Evolutionary conservation across 345 rosid genomes (phyloP).

Genomic region (Bruguiera gymnorhiza): DNA sequence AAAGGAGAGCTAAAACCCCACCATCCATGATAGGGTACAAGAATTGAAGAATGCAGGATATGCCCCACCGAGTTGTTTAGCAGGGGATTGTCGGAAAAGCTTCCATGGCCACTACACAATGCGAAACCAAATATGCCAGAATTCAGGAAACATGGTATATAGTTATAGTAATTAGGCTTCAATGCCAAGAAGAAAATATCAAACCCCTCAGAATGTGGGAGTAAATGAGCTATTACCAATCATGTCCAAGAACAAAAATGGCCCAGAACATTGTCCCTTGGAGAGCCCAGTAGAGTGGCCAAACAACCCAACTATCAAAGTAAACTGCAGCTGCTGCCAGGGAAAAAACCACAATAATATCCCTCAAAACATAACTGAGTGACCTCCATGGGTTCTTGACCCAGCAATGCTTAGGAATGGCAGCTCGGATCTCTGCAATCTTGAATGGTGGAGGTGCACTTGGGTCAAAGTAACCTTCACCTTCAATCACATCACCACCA

Average conservation of each 20-base stretch:
- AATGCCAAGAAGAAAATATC: not conserved
- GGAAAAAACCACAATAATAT: conserved; percentile 1
- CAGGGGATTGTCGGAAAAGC: conserved; percentile 22
- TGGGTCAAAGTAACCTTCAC: conserved; percentile 21
- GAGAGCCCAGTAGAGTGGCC: conserved; percentile 30
- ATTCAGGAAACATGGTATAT: not conserved
- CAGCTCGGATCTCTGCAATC: conserved; percentile 33
- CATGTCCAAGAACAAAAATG: conserved; percentile 34
- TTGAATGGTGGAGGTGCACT: conserved; percentile 34
- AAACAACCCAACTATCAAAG: conserved; percentile 11
- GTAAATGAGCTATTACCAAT: conserved; percentile 15
- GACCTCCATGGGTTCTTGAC: conserved; percentile 31
- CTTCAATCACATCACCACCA: conserved; percentile 10
- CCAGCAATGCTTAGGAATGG: conserved; percentile 36
- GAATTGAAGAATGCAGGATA: conserved; percentile 28
- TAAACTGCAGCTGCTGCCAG: conserved; percentile 12
- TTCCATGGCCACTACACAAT: conserved; percentile 31
- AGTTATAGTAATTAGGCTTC: not conserved
- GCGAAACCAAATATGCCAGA: not conserved
- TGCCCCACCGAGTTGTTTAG: conserved; percentile 29
- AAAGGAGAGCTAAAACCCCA: not conserved
- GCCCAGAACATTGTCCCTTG: conserved; percentile 38
- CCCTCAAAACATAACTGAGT: conserved; percentile 24
- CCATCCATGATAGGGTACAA: conserved; percentile 38
- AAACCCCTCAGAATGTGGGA: not conserved